phyloP scores from a whole-genome alignment of 2,329 filamentous ascomycete genomes.

The Calonectria pteridis region DNA sequence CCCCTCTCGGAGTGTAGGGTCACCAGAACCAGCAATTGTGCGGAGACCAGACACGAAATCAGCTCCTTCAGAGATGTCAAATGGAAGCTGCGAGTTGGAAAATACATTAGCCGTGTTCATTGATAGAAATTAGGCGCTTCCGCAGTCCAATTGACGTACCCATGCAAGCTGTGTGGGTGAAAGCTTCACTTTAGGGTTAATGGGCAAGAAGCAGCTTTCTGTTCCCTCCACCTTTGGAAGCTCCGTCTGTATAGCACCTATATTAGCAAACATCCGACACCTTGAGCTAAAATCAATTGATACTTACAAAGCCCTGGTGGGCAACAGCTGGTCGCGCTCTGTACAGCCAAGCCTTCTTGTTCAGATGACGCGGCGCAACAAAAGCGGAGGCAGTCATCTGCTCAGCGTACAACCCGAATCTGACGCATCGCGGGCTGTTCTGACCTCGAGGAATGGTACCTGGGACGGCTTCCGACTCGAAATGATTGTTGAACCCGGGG shows the following conservation, averaged over 20 bases:
- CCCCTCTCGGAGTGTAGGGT: slow-evolving; percentile 62
- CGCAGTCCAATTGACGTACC: slow-evolving; percentile 23
- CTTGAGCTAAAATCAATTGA: accelerated
- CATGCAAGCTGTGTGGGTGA: slow-evolving; percentile 43
- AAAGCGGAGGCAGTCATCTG: slow-evolving; percentile 56
- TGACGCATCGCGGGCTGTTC: slow-evolving; percentile 57
- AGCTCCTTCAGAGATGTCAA: slow-evolving; percentile 55
- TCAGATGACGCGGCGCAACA: slow-evolving; percentile 45
- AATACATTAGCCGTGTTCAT: background rate
- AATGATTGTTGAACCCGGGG: slow-evolving; percentile 65
- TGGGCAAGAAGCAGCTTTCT: slow-evolving; percentile 41
- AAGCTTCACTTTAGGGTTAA: slow-evolving; percentile 39
- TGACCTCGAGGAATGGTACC: slow-evolving; percentile 61
- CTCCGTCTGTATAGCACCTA: slow-evolving; percentile 29
- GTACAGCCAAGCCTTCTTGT: slow-evolving; percentile 50
- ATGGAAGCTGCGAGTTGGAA: slow-evolving; percentile 30
- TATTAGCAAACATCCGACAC: background rate
- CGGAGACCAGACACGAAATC: slow-evolving; percentile 55
- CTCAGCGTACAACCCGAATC: slow-evolving; percentile 55
- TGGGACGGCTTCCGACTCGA: slow-evolving; percentile 58
- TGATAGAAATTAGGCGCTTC: too few species aligned
- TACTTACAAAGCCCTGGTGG: slow-evolving; percentile 45
- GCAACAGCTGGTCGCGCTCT: slow-evolving; percentile 46
- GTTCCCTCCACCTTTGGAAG: slow-evolving; percentile 40
- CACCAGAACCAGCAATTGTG: slow-evolving; percentile 62